phyloP scores from a whole-genome alignment of 306 rosid genomes.

The Vicia villosa region DNA sequence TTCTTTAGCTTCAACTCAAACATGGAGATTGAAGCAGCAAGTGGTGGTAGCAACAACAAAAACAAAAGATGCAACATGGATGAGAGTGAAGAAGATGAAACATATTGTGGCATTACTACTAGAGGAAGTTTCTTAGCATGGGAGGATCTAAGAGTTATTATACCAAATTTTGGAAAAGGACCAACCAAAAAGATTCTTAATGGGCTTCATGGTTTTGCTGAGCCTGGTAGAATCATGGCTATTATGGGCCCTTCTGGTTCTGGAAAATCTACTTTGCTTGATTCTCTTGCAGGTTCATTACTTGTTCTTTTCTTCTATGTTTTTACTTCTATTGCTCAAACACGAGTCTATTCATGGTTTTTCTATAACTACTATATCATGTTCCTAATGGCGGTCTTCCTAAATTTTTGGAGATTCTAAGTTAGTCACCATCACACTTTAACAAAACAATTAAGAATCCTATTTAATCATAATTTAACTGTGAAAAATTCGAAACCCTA shows the following conservation, averaged over 20 bases:
- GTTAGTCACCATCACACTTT: no score
- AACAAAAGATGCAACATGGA: slow-evolving; percentile 19
- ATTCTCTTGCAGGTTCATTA: slow-evolving; percentile 63
- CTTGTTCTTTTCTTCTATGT: neutral
- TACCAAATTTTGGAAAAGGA: slow-evolving; percentile 71
- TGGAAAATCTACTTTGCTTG: slow-evolving; percentile 88
- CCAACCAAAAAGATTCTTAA: slow-evolving; percentile 79
- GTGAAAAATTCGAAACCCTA: no score
- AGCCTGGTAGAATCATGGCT: slow-evolving; percentile 85
- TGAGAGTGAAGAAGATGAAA: slow-evolving; percentile 5
- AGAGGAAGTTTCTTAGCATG: slow-evolving; percentile 81
- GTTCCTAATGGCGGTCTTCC: no score
- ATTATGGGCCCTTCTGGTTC: slow-evolving; percentile 97
- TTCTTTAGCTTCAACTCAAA: neutral
- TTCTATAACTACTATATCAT: neutral
- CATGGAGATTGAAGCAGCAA: slow-evolving; percentile 61
- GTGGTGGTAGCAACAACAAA: neutral
- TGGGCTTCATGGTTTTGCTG: slow-evolving; percentile 80
- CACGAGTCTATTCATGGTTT: slow-evolving; percentile 10
- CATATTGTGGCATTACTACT: slow-evolving; percentile 41
- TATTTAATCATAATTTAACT: no score
- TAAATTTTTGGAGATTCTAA: no score
- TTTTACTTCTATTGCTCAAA: neutral
- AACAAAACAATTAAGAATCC: no score
- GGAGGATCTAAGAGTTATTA: slow-evolving; percentile 78